Conservation (phyloP, 1,284 basidiomycete species). For the Ustilago shanxiensis region DNA sequence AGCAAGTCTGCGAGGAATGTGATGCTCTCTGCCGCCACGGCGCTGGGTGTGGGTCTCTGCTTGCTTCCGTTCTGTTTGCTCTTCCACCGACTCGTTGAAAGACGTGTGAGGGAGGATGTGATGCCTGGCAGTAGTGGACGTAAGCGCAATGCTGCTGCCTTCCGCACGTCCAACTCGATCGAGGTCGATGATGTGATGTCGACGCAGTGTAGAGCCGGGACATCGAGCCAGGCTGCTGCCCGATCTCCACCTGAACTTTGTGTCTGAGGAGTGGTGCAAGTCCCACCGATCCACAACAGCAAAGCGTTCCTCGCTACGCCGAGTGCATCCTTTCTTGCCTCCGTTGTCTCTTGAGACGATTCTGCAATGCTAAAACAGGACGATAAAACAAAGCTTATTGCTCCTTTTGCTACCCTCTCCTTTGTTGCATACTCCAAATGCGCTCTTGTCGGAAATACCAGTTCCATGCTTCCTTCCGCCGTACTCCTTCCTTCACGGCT, state of each 20-base stretch:
- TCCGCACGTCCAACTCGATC: not conserved
- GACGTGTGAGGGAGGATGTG: constrained; percentile 40
- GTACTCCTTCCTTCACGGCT: too few species aligned
- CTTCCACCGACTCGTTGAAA: constrained; percentile 33
- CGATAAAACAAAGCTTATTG: constrained; percentile 40
- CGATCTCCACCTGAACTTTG: not conserved
- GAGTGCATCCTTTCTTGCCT: constrained; percentile 14
- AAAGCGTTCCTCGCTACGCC: constrained; percentile 17
- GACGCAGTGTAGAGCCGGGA: constrained; percentile 5
- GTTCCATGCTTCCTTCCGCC: not conserved
- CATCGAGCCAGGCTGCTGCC: not conserved
- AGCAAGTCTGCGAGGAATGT: constrained; percentile 27
- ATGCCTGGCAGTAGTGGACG: constrained; percentile 41
- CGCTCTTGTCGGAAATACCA: constrained; percentile 21
- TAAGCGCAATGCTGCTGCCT: constrained; percentile 12
- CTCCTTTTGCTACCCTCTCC: constrained; percentile 37
- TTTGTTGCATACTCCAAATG: constrained; percentile 24
- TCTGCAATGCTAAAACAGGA: constrained; percentile 33
- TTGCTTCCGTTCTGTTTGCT: constrained; percentile 4
- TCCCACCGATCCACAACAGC: constrained; percentile 43
- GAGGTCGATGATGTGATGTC: not conserved
- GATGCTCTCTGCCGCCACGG: constrained; percentile 24
- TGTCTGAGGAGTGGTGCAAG: constrained; percentile 8
- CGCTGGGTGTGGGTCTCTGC: constrained; percentile 19
- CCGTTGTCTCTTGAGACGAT: constrained; percentile 11